Percentiles rank a stretch among this genome's conserved stretches.
These are phyloP conservation scores for Sporormia fimetaria DNA, from an alignment of 495 filamentous ascomycete species.

Conservation along the genomic window DNA sequence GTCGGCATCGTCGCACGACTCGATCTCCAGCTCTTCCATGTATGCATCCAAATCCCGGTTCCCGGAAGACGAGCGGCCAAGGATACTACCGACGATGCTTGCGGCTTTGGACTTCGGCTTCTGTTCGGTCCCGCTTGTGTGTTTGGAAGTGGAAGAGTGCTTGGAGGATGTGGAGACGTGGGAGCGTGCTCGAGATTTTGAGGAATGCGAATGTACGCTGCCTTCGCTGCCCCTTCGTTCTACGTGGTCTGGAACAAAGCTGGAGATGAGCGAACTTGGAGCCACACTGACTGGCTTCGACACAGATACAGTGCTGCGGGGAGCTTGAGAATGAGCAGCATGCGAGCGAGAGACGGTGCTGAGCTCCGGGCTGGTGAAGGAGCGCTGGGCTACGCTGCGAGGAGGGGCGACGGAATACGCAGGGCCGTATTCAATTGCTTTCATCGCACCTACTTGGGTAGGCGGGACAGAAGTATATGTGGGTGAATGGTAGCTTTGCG, in stretches of 20 bases:
- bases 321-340: too few species aligned
- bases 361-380: constrained; percentile 17
- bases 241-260: constrained; percentile 14
- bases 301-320: constrained; percentile 15
- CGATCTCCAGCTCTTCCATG: constrained; percentile 23
- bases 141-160: constrained; percentile 9
- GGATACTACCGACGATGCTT: constrained; percentile 19
- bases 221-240: constrained; percentile 24
- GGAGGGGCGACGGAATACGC: constrained; percentile 17
- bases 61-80: constrained; percentile 10
- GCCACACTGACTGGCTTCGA: constrained; percentile 8
- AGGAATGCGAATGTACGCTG: constrained; percentile 26
- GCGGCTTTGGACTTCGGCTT: constrained; percentile 17
- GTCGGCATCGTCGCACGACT: constrained; percentile 25
- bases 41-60: too few species aligned
- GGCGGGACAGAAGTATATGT: constrained; percentile 20
- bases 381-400: constrained; percentile 16
- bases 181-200: constrained; percentile 22
- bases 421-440: constrained; percentile 15
- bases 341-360: constrained; percentile 13
- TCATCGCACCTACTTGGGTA: constrained; percentile 10
- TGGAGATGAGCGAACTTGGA: constrained; percentile 20
- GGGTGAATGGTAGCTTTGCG: constrained; percentile 17
- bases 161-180: constrained; percentile 10
- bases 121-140: constrained; percentile 12